Evolutionary conservation across 306 rosid species (phyloP), one percentile per base, ranked within the genome.

Genomic region (Dalbergia cultrata): DNA sequence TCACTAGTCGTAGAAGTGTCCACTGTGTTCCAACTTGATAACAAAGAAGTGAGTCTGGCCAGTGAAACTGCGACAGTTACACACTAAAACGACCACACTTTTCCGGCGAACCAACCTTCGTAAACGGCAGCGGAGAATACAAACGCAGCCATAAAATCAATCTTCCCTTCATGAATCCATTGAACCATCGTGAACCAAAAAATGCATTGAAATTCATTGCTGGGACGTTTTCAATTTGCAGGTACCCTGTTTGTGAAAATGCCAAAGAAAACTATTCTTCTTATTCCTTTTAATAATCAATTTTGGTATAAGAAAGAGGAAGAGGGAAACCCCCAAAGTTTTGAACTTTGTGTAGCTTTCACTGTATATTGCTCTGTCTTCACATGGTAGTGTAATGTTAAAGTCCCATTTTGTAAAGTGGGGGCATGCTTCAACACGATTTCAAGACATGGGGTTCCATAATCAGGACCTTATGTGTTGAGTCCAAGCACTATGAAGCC

Each of bases 401-500:
- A 34, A 61, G 58, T 50, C 64, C 72, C 72, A 18, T 21, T 18
- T 18, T 75, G 67, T 57, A 3, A 18, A 54, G 21, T 26, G 68
- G 16, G 80, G 86, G 85, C 58, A 88, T 89, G 92, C 81, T 76
- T 82, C 89, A 75, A 19, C 64, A 62, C 37, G 86, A 77, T 84
- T 80, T 80, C 80, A 79, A 60, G 85, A 75, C 84, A 64, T 87
- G 90, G 92, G 85, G 73, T 79, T 49, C 86, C 49, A 56, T 67
- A 67, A 87, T 87, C 44, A 80, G 78, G 82, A 85, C 78, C 81
- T 83, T 73, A 50, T 85, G 90, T 61, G 22, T 82, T 22, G 86
- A 87, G 35, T 52, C 77, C 14, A 87, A 85, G 81, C 90, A 86
- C 82, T 49, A 70, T 10, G 97, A 94, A 78, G 88, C 85, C 8